Percentiles rank a stretch among this genome's conserved stretches.
Evolutionary conservation across 2,329 filamentous ascomycete species (phyloP).

Genomic region (Boeremia lycopersici): DNA sequence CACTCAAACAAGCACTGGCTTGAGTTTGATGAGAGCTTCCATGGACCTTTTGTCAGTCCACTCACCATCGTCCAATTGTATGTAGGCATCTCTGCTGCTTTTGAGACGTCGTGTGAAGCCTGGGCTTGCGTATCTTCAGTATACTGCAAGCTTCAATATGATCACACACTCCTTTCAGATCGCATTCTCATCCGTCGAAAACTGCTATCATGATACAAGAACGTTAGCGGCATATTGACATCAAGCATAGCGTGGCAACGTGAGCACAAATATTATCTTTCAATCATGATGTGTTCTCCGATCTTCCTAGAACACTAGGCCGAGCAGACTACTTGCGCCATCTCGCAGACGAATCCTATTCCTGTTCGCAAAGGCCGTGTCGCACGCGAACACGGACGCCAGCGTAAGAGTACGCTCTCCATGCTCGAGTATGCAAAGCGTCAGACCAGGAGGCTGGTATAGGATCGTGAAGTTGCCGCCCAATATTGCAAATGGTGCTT

Average conservation of each 20-base stretch:
- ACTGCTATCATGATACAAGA: no score
- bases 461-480: constrained; percentile 20
- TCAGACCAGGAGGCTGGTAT: constrained; percentile 15
- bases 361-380: neutral
- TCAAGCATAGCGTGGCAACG: neutral
- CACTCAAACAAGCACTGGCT: no score
- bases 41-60: no score
- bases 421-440: constrained; percentile 4
- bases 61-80: no score
- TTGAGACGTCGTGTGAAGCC: no score
- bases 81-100: no score
- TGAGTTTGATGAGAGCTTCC: no score
- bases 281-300: constrained; percentile 11
- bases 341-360: constrained; percentile 3
- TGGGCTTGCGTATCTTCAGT: no score
- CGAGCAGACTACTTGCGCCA: constrained; percentile 7
- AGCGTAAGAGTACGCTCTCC: neutral
- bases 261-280: neutral
- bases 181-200: no score
- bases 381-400: neutral
- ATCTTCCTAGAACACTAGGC: constrained; percentile 1
- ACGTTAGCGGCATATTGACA: no score
- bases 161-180: no score
- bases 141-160: no score
- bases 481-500: constrained; percentile 22